Conservation (phyloP, 2,329 filamentous ascomycete genomes). For the Dactylellina cionopaga region DNA sequence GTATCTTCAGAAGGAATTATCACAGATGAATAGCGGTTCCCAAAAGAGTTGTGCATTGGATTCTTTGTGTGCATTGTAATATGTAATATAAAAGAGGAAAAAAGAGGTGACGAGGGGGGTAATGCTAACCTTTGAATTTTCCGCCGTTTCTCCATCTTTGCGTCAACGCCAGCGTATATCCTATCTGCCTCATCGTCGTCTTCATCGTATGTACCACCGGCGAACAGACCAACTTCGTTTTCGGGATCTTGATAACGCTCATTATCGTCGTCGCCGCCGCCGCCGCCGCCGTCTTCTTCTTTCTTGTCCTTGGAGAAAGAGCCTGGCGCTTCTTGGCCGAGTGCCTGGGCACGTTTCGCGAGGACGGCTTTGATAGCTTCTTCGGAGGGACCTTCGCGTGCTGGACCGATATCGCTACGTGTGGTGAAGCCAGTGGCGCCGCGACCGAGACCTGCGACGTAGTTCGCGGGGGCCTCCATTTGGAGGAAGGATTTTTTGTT, state of each 20-base stretch:
- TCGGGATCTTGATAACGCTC: conserved; percentile 94
- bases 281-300: conserved; percentile 73
- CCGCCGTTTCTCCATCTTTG: conserved; percentile 92
- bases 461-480: conserved; percentile 66
- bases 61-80: conserved; percentile 49
- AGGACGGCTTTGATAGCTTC: conserved; percentile 98
- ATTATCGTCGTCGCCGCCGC: conserved; percentile 78
- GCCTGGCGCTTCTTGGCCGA: conserved; percentile 76
- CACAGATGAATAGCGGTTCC: conserved; percentile 71
- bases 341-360: conserved; percentile 86
- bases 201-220: conserved; percentile 93
- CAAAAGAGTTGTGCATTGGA: conserved; percentile 58
- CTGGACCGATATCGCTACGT: conserved; percentile 92
- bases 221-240: conserved; percentile 94
- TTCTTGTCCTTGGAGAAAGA: conserved; percentile 78
- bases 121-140: conserved; percentile 83
- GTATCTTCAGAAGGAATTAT: conserved; percentile 72
- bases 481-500: conserved; percentile 57
- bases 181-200: conserved; percentile 97
- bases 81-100: conserved; percentile 37
- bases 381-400: conserved; percentile 91
- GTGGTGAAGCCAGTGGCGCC: conserved; percentile 98
- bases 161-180: conserved; percentile 94
- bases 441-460: conserved; percentile 90
- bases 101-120: conserved; percentile 53